Base-by-base conservation (phyloP, 441 rosid species). In the Hura crepitans region DNA sequence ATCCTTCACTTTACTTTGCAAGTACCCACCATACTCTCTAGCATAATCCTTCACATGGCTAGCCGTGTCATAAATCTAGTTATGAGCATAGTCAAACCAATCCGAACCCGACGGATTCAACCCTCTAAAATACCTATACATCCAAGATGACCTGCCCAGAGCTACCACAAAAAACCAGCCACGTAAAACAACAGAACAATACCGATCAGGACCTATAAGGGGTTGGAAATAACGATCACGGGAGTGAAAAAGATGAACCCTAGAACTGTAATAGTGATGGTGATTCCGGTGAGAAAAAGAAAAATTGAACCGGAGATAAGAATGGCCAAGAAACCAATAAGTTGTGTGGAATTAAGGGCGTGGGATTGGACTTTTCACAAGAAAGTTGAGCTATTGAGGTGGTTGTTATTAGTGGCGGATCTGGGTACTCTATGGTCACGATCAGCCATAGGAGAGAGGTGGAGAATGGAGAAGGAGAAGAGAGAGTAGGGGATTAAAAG, bases 31-130 rank as follows among this genome's bases (percentile, higher is more conserved):
- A 49, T 87, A 92, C 60, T 88, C 98, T 42, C 86, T 84, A 1
- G 93, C 95, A 61, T 85, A 85, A 50, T 86, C 97, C 85, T 91
- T 91, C 4, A 87, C 90, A 68, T 89, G 92, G 64, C 79, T 77
- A 3, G 98, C 97, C 30, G 96, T 90, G 27, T 90, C 92, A 57
- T 80, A 87, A 58, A 93, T 86, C 71, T 93, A 74, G 70, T 61
- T 84, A 73, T 92, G 68, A 0, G 93, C 98, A 65, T 88, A 88
- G 42, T 85, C 93, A 0, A 87, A 79, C 77, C 82, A 82, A 22
- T 84, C 85, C 45, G 91, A 85, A 23, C 97, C 97, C 0, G 85
- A 80, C 9, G 92, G 99, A 55, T 85, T 78, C 85, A 89, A 54
- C 58, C 97, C 97, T 67, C 74, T 79, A 47, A 73, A 80, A 77